Evolutionary conservation across 2,329 filamentous ascomycete genomes (phyloP).

Genomic region (Emergomyces orientalis): DNA sequence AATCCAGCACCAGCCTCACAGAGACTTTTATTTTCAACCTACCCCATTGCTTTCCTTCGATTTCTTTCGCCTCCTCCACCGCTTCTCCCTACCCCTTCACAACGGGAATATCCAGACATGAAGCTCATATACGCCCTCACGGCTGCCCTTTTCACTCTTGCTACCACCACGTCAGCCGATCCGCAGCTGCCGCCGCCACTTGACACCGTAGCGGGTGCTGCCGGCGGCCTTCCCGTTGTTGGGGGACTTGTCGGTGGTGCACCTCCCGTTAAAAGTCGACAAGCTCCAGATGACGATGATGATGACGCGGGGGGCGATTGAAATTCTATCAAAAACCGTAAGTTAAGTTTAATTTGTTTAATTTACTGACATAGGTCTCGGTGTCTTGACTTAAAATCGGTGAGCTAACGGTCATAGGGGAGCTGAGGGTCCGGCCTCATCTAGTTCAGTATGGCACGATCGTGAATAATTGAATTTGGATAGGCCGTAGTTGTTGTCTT

Average conservation of each 20-base stretch:
- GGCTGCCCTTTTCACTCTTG: background rate
- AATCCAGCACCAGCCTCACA: background rate
- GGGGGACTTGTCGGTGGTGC: constrained; percentile 20
- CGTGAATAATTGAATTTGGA: background rate
- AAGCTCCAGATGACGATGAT: background rate
- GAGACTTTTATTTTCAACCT: background rate
- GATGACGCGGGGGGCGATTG: background rate
- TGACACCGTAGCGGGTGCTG: background rate
- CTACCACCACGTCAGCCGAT: background rate
- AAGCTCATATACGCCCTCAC: background rate
- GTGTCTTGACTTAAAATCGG: background rate
- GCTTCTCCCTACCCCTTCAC: background rate
- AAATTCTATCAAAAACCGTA: background rate
- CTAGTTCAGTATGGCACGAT: background rate
- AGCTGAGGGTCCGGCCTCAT: background rate
- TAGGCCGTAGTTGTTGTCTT: background rate
- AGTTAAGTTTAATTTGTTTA: background rate
- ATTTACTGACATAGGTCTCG: background rate
- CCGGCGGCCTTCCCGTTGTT: background rate
- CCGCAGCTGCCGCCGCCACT: background rate
- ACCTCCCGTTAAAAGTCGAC: constrained; percentile 6
- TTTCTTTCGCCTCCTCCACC: background rate
- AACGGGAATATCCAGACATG: background rate
- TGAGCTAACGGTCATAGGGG: background rate
- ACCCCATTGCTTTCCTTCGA: background rate